Evolutionary conservation across 805 yeast genomes (phyloP), one percentile per base, ranked within the genome.

Genomic region (Sugiyamaella boreocaroliniensis): DNA sequence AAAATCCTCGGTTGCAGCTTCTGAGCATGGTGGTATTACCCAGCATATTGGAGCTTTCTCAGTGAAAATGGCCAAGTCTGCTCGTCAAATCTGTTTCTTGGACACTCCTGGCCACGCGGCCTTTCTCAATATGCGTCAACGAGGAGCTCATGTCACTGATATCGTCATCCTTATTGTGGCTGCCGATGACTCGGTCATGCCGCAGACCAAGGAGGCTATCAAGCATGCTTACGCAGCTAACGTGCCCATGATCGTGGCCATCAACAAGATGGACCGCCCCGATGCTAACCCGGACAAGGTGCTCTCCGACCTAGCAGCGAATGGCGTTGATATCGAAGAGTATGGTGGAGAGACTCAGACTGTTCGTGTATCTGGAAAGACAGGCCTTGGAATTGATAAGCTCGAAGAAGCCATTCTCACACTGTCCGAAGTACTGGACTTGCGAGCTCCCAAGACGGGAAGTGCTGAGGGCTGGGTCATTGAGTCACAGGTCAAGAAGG

Each of bases 51-150:
- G 99, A 67, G 98, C 99, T 0, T 93, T 93, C 62, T 84, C 92
- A 14, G 93, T 92, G 20, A 73, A 75, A n/a, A 79, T 96, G 0
- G 90, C 93, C 0, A 66, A 77, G 1, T 79, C 93, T 0, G 82
- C 84, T 61, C 85, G 84, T 65, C 73, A 73, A 43, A 87, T 93
- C 58, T 92, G 98, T 0, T 92, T 93, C 59, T 75, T 93, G 56
- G 99, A 93, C 68, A 93, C 99, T 0, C 99, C 99, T 0, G 99
- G 99, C 0, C 99, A 93, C 71, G 95, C 97, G 10, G 98, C 98
- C 0, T 93, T 93, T 65, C 73, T 93, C 58, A 89, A 89, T 63
- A 89, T 93, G 96, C 80, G 99, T 60, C 95, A 92, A 70, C 78
- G 99, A 60, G 99, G 99, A 45, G 98, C 99, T 0, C 84, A 81